A percentile compares a stretch with the other conserved stretches of the same genome.
Evolutionary conservation across 2,329 filamentous ascomycete species (phyloP).

Genomic region (Trichoderma endophyticum): DNA sequence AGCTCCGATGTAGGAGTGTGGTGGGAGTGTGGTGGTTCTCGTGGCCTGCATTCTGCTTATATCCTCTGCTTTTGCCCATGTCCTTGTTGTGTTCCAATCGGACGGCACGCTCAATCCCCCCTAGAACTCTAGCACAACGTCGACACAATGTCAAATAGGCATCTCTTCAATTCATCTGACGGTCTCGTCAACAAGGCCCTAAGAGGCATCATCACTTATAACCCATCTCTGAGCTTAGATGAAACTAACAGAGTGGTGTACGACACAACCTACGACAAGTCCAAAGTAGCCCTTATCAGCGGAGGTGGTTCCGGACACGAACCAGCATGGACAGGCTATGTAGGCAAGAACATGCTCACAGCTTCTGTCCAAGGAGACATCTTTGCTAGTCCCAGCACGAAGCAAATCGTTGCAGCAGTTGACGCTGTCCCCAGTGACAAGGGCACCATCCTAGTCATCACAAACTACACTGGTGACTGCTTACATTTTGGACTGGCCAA

Average conservation of each 20-base stretch:
- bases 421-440: constrained; percentile 51
- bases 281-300: constrained; percentile 49
- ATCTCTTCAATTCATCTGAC: constrained; percentile 51
- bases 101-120: background rate
- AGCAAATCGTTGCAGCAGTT: constrained; percentile 59
- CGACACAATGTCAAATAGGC: constrained; percentile 47
- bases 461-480: constrained; percentile 64
- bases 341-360: constrained; percentile 59
- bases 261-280: constrained; percentile 42
- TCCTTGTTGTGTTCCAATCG: background rate
- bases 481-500: constrained; percentile 60
- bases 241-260: constrained; percentile 51
- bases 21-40: background rate
- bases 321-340: constrained; percentile 62
- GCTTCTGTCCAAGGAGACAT: constrained; percentile 61
- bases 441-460: constrained; percentile 59
- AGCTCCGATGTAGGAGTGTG: constrained; percentile 11
- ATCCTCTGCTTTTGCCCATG: constrained; percentile 9
- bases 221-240: constrained; percentile 49
- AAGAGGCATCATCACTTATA: constrained; percentile 51
- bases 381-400: constrained; percentile 61
- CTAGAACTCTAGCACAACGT: background rate
- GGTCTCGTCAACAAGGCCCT: constrained; percentile 53
- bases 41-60: background rate
- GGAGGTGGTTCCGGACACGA: constrained; percentile 59